Base-by-base conservation (phyloP, 768 basidiomycete species). In the Lactarius trivialis region DNA sequence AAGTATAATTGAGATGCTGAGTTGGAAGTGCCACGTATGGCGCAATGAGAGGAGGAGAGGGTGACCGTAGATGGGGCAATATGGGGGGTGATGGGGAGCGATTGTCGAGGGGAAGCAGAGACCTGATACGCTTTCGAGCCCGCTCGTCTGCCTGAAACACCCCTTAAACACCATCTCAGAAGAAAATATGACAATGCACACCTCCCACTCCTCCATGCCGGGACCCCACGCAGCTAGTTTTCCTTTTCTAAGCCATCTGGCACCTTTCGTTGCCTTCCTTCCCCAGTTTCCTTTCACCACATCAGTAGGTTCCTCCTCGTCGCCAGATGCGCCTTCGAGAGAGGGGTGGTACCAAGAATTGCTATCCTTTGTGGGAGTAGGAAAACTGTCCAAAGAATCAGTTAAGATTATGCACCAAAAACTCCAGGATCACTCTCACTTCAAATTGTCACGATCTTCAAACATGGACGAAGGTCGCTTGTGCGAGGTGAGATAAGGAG, bases 141-240 rank as follows among this genome's bases (percentile, higher is more conserved):
- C 88, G 85, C 66, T 92, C 88, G 73, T 93, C 91, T 30, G 85
- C 80, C 91, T 92, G 71, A 52, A 37, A 33, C 26, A 12, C 28
- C 6, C 30, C 69, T 54, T 56, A 67, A 48, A 65, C 57, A 55
- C 43, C 54, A 58, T 55, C 37, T 43, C 54, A 28, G 26, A 66
- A 62, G 28, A 50, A 55, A 28, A 57, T 48, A 24, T 63, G 15
- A 24, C 4, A 11, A 67, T 52, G 28, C 79, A 65, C 69, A 89
- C 91, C 84, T 93, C 90, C 86, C 89, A 91, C 61, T 93, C 90
- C 37, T 90, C 90, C 77, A 85, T 83, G 53, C 82, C 81, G 24
- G 91, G 90, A 32, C 89, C 90, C 92, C 92, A 94, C 15, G 85
- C 78, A 32, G 84, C 82, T 62, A 92, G 83, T 74, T 94, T 93